These are phyloP conservation scores for Tetradesmus lagerheimii DNA, from an alignment of 139 green algal genomes.

Conservation along the genomic window DNA sequence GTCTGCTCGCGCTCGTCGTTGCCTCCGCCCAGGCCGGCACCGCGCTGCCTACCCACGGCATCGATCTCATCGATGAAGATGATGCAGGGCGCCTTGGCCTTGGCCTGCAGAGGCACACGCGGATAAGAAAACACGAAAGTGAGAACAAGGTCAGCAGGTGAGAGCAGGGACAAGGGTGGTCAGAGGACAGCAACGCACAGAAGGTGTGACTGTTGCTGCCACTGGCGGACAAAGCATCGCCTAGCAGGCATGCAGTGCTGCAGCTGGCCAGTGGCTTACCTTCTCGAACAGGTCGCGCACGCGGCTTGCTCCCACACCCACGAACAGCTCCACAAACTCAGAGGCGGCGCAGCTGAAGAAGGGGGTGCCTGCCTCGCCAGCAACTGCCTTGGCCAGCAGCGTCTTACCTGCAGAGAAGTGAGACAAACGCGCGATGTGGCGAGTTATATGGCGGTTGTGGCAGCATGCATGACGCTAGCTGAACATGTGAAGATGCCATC, in stretches of 20 bases:
- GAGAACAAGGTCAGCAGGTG: no score
- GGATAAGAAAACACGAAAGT: no score
- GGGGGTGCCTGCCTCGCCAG: slow-evolving; percentile 95
- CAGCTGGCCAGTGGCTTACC: slow-evolving; percentile 19
- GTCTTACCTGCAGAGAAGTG: slow-evolving; percentile 96
- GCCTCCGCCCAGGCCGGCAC: slow-evolving; percentile 95
- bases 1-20: slow-evolving; percentile 97
- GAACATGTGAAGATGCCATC: no score
- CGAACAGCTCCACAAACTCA: slow-evolving; percentile 99
- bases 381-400: slow-evolving; percentile 98
- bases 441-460: no score
- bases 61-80: slow-evolving; percentile 99
- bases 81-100: slow-evolving; percentile 99
- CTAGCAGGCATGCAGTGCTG: background rate
- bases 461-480: no score
- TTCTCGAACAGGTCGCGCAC: slow-evolving; percentile 99
- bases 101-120: slow-evolving; percentile 73
- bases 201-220: background rate
- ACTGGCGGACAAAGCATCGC: background rate
- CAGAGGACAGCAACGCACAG: no score
- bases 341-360: slow-evolving; percentile 99
- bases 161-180: no score
- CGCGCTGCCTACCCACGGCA: slow-evolving; percentile 95
- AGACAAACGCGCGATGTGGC: no score
- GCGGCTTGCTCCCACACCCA: slow-evolving; percentile 96